Evolutionary conservation across 352 stramenopile species (phyloP).

Genomic region (Aphanomyces cochlioides): DNA sequence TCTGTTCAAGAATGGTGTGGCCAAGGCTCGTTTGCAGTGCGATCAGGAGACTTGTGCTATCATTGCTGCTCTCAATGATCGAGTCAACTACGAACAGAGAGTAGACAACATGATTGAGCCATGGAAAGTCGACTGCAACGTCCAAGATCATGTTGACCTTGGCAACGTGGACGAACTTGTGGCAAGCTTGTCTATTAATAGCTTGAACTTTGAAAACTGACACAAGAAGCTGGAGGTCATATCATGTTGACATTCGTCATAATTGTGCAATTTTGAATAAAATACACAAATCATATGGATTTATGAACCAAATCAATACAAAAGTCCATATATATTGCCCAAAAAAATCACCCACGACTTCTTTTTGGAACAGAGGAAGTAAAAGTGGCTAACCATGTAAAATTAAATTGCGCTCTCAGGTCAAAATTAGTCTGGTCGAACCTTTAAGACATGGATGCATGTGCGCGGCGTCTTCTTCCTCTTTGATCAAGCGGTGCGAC

Average conservation of each 20-base stretch:
- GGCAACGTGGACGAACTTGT: too few relatives aligned
- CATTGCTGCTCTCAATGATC: not conserved
- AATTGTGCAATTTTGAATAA: not conserved
- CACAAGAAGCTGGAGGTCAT: conserved; percentile 3
- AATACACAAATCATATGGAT: not conserved
- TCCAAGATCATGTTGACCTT: too few relatives aligned
- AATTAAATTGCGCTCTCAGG: too few relatives aligned
- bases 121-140: not conserved
- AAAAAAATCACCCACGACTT: too few relatives aligned
- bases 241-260: conserved; percentile 1
- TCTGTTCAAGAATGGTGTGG: not conserved
- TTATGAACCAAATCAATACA: not conserved
- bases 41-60: not conserved
- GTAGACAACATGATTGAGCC: not conserved
- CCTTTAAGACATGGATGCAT: too few relatives aligned
- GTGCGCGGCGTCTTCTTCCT: too few relatives aligned
- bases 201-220: not conserved
- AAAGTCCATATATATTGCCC: not conserved
- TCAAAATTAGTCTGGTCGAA: too few relatives aligned
- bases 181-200: not conserved
- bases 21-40: not conserved
- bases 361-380: too few relatives aligned
- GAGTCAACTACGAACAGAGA: not conserved
- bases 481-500: too few relatives aligned
- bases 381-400: too few relatives aligned